Conservation (phyloP, 2,329 filamentous ascomycete genomes). For the Pseudogymnoascus verrucosus region DNA sequence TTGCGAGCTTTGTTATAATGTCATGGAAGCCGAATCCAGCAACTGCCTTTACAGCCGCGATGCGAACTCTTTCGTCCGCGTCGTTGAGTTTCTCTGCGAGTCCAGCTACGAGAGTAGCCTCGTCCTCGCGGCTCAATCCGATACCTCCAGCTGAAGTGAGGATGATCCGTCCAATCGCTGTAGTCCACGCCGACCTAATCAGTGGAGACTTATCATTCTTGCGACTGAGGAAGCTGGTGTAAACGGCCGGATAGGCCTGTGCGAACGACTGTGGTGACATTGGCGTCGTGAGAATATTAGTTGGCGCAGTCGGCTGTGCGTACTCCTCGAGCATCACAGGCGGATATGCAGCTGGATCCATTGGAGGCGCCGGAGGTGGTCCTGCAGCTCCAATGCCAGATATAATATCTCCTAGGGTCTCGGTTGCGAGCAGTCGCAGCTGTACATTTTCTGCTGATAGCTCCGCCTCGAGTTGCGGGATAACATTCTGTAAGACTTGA, state of each 20-base stretch:
- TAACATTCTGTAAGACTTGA: conserved; percentile 80
- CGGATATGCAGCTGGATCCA: conserved; percentile 84
- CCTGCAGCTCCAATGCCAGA: conserved; percentile 89
- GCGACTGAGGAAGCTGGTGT: conserved; percentile 76
- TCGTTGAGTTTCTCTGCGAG: conserved; percentile 79
- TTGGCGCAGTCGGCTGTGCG: conserved; percentile 41
- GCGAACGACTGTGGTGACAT: conserved; percentile 85
- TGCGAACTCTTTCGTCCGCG: conserved; percentile 80
- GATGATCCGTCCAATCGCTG: conserved; percentile 74
- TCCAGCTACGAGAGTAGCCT: conserved; percentile 62
- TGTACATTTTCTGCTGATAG: conserved; percentile 83
- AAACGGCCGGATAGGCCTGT: conserved; percentile 69
- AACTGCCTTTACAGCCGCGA: conserved; percentile 81
- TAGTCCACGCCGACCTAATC: conserved; percentile 81
- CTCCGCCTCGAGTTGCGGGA: conserved; percentile 89
- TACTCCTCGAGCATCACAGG: conserved; percentile 59
- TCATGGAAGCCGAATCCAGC: conserved; percentile 73
- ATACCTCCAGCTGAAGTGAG: conserved; percentile 88
- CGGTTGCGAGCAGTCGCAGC: conserved; percentile 77
- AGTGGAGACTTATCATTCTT: conserved; percentile 77
- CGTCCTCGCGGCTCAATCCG: conserved; percentile 76
- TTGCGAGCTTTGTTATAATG: conserved; percentile 73
- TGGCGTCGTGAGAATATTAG: conserved; percentile 66
- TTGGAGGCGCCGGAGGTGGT: conserved; percentile 59
- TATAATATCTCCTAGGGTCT: conserved; percentile 91